Percentiles rank a stretch among this genome's conserved stretches.
phyloP scores from a whole-genome alignment of 2,329 filamentous ascomycete genomes.

The Penicillium sp. region DNA sequence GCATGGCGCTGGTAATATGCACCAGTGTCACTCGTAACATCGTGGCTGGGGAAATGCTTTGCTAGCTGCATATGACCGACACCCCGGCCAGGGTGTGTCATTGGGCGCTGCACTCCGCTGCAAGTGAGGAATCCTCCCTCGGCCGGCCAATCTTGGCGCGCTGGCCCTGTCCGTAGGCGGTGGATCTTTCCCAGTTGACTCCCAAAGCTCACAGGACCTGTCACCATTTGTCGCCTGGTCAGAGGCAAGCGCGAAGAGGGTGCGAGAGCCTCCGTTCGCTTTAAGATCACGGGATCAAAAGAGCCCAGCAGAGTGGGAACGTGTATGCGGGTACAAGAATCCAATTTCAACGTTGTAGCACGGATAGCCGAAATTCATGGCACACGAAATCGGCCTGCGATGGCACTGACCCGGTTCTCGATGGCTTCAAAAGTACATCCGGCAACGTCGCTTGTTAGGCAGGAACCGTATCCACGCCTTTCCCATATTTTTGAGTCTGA shows the following conservation, averaged over 20 bases:
- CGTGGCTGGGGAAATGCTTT: slow-evolving; percentile 15
- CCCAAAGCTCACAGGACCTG: slow-evolving; percentile 16
- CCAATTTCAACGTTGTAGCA: slow-evolving; percentile 39
- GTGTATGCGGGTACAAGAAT: slow-evolving; percentile 36
- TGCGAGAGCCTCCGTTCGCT: slow-evolving; percentile 33
- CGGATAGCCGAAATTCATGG: slow-evolving; percentile 3
- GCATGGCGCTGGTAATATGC: slow-evolving; percentile 15
- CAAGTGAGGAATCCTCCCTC: slow-evolving; percentile 22
- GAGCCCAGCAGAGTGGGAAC: slow-evolving; percentile 36
- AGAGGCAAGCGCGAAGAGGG: slow-evolving; percentile 26
- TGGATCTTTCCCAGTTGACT: slow-evolving; percentile 26
- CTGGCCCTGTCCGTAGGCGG: slow-evolving; percentile 13
- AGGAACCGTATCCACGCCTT: slow-evolving; percentile 18
- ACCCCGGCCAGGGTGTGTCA: slow-evolving; percentile 18
- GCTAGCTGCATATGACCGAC: slow-evolving; percentile 30
- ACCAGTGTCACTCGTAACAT: slow-evolving; percentile 10
- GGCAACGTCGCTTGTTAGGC: slow-evolving; percentile 22
- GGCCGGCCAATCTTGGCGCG: slow-evolving; percentile 26
- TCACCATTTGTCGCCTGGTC: slow-evolving; percentile 34
- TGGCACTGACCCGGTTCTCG: slow-evolving; percentile 1
- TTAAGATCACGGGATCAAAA: slow-evolving; percentile 39
- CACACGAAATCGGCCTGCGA: slow-evolving; percentile 7
- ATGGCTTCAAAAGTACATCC: slow-evolving; percentile 4
- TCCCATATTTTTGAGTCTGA: slow-evolving; percentile 14
- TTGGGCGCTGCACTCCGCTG: slow-evolving; percentile 25